phyloP scores from a whole-genome alignment of 768 basidiomycete genomes.

The Gloeostereum incarnatum region DNA sequence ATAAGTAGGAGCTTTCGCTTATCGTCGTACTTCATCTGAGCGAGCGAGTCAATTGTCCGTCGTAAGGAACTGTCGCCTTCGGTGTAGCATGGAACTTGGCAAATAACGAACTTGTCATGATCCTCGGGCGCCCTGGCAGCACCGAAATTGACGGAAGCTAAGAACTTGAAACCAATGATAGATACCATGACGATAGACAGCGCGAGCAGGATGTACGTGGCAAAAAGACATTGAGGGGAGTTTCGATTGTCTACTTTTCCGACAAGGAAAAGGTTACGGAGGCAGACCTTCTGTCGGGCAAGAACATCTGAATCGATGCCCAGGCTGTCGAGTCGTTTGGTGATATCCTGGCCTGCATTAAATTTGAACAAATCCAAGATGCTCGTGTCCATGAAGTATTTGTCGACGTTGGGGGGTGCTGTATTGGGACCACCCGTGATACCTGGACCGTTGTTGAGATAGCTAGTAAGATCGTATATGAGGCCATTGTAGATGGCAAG shows the following conservation, averaged over 20 bases:
- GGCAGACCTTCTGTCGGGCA: constrained; percentile 71
- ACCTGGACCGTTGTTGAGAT: constrained; percentile 63
- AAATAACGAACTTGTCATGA: constrained; percentile 95
- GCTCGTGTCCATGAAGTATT: constrained; percentile 61
- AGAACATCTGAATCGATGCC: constrained; percentile 53
- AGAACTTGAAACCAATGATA: constrained; percentile 94
- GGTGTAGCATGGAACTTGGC: constrained; percentile 98
- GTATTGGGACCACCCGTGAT: constrained; percentile 35
- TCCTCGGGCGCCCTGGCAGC: constrained; percentile 79
- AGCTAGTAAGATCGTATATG: constrained; percentile 82
- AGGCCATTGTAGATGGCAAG: constrained; percentile 83
- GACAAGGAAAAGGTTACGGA: constrained; percentile 88
- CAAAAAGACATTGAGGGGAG: constrained; percentile 86
- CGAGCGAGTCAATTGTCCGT: constrained; percentile 87
- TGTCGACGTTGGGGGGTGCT: constrained; percentile 29
- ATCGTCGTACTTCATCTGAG: constrained; percentile 94
- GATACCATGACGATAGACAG: constrained; percentile 88
- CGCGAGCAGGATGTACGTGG: constrained; percentile 83
- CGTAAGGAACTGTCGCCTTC: constrained; percentile 86
- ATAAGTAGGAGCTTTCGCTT: constrained; percentile 91
- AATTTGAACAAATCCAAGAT: constrained; percentile 72
- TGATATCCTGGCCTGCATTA: constrained; percentile 71
- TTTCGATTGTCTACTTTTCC: constrained; percentile 91
- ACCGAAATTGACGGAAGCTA: constrained; percentile 83
- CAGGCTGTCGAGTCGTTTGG: constrained; percentile 59